A percentile compares a stretch with the other conserved stretches of the same genome.
phyloP scores from a whole-genome alignment of 106 monocot species.

The Dendrobium catenatum region DNA sequence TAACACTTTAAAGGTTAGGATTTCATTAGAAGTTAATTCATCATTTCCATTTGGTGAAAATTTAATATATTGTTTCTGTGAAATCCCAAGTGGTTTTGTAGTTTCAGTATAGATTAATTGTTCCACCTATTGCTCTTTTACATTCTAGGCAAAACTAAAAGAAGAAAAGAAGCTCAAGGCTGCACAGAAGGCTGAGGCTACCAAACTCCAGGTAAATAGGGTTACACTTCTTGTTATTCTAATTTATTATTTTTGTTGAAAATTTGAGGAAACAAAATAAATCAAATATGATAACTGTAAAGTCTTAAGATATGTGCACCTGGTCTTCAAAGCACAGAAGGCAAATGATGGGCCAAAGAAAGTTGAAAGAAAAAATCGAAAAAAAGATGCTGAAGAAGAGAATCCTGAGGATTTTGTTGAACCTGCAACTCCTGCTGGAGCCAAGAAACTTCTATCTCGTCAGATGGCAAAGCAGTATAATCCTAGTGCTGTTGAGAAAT shows the following conservation, averaged over 20 bases:
- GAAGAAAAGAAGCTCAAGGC: slow-evolving; percentile 86
- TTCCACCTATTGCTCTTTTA: not conserved
- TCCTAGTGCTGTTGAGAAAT: slow-evolving; percentile 86
- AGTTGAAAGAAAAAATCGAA: slow-evolving; percentile 53
- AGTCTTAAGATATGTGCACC: not conserved
- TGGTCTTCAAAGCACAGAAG: slow-evolving; percentile 33
- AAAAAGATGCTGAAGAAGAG: slow-evolving; percentile 48
- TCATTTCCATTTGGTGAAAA: too few relatives aligned
- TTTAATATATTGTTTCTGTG: too few relatives aligned
- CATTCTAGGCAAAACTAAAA: slow-evolving; percentile 59
- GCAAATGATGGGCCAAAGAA: slow-evolving; percentile 57
- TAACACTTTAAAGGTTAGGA: too few relatives aligned
- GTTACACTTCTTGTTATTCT: not conserved
- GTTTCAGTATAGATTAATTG: not conserved
- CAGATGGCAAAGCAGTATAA: slow-evolving; percentile 94
- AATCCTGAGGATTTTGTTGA: slow-evolving; percentile 75
- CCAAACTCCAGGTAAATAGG: slow-evolving; percentile 50
- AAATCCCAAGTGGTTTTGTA: too few relatives aligned
- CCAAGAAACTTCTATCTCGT: slow-evolving; percentile 77
- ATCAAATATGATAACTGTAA: not conserved
- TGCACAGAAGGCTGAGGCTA: slow-evolving; percentile 60
- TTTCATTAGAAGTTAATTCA: too few relatives aligned
- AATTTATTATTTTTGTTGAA: not conserved
- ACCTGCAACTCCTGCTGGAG: slow-evolving; percentile 59
- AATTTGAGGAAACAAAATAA: not conserved